Percentiles rank a stretch among this genome's conserved stretches.
phyloP scores from a whole-genome alignment of 176 grass and related monocot species.

The Elaeis guineensis region DNA sequence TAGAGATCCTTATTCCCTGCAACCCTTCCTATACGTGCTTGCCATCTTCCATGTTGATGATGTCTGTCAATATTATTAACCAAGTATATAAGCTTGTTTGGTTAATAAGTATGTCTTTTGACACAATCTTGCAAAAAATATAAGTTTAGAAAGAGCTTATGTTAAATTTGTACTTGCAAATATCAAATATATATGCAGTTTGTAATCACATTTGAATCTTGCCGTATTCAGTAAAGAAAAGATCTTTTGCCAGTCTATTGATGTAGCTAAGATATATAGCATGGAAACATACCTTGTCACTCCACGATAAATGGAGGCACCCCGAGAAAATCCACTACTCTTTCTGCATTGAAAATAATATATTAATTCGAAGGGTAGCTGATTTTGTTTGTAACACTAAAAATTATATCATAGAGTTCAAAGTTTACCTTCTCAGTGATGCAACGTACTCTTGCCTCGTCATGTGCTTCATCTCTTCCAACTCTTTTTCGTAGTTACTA shows the following conservation, averaged over 20 bases:
- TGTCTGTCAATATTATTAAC: slow-evolving; percentile 30
- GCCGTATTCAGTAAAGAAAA: too few relatives aligned
- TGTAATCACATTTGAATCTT: too few relatives aligned
- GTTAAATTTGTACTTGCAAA: too few relatives aligned
- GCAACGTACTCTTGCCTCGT: slow-evolving; percentile 75
- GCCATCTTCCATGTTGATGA: slow-evolving; percentile 88
- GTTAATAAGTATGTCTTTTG: too few relatives aligned
- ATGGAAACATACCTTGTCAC: slow-evolving; percentile 45
- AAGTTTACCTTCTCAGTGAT: slow-evolving; percentile 51
- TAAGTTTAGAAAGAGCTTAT: too few relatives aligned
- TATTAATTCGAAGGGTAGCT: too few relatives aligned
- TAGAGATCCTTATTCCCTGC: slow-evolving; percentile 91
- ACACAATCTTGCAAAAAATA: too few relatives aligned
- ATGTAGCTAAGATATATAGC: neutral
- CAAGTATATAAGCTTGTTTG: too few relatives aligned
- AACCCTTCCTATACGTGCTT: slow-evolving; percentile 77
- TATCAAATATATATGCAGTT: too few relatives aligned
- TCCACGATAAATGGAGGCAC: slow-evolving; percentile 78
- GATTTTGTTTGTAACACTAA: too few relatives aligned
- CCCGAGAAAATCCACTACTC: slow-evolving; percentile 75
- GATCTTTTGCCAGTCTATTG: neutral
- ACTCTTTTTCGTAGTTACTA: slow-evolving; percentile 60
- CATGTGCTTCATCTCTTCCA: slow-evolving; percentile 90
- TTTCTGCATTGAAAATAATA: slow-evolving; percentile 30
- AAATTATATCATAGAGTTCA: too few relatives aligned